Percentiles rank a stretch among this genome's conserved stretches.
Evolutionary conservation across 2,329 filamentous ascomycete genomes (phyloP).

Genomic region (Macrophomina tecta): DNA sequence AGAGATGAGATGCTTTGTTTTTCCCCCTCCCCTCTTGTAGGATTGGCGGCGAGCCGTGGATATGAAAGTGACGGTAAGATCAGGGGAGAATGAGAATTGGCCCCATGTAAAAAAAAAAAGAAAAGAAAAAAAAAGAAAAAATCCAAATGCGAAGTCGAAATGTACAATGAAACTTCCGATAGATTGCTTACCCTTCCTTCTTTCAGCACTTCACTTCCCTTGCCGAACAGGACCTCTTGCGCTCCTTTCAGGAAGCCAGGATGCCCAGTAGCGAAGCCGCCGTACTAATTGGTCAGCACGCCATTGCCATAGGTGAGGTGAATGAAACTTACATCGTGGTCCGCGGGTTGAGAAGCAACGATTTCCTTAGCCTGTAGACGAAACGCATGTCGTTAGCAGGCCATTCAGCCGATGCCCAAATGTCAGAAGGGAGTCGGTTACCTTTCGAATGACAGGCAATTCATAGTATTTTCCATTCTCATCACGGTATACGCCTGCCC

Average conservation of each 20-base stretch:
- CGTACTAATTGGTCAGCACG: slow-evolving; percentile 38
- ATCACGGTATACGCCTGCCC: slow-evolving; percentile 47
- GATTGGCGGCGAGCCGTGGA: too few species aligned
- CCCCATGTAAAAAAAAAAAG: too few species aligned
- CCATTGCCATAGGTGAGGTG: background rate
- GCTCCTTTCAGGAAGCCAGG: slow-evolving; percentile 39
- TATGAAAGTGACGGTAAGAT: too few species aligned
- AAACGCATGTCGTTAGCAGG: background rate
- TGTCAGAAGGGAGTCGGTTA: background rate
- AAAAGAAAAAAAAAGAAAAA: too few species aligned
- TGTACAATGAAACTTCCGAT: background rate
- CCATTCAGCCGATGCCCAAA: background rate
- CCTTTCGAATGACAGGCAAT: slow-evolving; percentile 37
- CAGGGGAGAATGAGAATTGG: too few species aligned
- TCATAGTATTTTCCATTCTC: slow-evolving; percentile 43
- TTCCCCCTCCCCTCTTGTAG: too few species aligned
- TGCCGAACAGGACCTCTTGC: slow-evolving; percentile 41
- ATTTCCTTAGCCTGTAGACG: background rate
- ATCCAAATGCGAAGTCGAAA: background rate
- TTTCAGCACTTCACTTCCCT: slow-evolving; percentile 24
- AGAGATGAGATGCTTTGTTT: too few species aligned
- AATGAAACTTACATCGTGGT: background rate
- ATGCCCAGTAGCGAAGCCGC: slow-evolving; percentile 42
- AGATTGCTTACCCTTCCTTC: background rate
- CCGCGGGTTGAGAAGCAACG: background rate